Conservation (phyloP, 140 eudicot genomes). For the Senecio squalidus region DNA sequence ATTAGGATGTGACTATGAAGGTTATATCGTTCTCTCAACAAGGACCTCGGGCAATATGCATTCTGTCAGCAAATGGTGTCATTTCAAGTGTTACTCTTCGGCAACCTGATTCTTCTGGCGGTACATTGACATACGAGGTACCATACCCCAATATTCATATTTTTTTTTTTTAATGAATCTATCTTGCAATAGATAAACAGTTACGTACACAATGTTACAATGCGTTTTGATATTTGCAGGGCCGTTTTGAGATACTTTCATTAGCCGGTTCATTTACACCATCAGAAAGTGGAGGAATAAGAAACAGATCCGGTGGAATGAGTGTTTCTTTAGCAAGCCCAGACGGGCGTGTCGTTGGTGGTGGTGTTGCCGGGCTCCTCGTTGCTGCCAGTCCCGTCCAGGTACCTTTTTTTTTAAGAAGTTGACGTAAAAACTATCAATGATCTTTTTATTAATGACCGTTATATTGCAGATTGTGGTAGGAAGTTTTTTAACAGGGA, state of each 20-base stretch:
- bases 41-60: conserved; percentile 96
- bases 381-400: conserved; percentile 93
- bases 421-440: neutral
- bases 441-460: neutral
- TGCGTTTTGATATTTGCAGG: conserved; percentile 34
- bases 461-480: conserved; percentile 79
- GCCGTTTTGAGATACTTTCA: conserved; percentile 89
- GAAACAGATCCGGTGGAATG: conserved; percentile 92
- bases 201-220: neutral
- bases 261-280: conserved; percentile 88
- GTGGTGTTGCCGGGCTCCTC: conserved; percentile 85
- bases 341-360: conserved; percentile 96
- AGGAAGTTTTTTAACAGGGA: conserved; percentile 68
- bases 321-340: conserved; percentile 94
- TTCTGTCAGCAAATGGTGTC: conserved; percentile 86
- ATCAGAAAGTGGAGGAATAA: conserved; percentile 81
- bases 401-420: conserved; percentile 34
- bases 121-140: conserved; percentile 95
- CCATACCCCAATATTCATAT: neutral
- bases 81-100: conserved; percentile 95
- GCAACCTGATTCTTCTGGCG: conserved; percentile 94
- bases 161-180: neutral
- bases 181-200: neutral
- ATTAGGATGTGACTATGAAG: conserved; percentile 37
- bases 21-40: conserved; percentile 70